A percentile compares a stretch with the other conserved stretches of the same genome.
These are phyloP conservation scores for Penicillium desertorum DNA, from an alignment of 495 filamentous ascomycete species.

Conservation along the genomic window DNA sequence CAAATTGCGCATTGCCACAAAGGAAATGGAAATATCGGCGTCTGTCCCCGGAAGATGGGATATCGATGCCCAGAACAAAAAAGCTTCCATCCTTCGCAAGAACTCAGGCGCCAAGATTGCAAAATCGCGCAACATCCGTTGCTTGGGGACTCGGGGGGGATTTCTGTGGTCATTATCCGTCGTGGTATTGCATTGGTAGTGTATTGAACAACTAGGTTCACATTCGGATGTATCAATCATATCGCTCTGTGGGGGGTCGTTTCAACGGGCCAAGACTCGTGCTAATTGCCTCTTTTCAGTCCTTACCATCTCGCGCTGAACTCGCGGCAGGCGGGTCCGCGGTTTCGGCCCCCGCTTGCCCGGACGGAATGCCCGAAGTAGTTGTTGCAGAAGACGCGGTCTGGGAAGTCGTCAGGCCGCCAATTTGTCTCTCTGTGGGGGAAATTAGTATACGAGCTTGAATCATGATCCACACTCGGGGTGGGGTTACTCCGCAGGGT, in stretches of 20 bases:
- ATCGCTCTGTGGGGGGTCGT: neutral
- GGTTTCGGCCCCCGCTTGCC: slow-evolving; percentile 29
- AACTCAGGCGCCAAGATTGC: neutral
- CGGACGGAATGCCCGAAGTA: slow-evolving; percentile 17
- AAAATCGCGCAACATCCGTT: neutral
- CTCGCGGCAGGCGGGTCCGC: slow-evolving; percentile 24
- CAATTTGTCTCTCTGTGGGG: slow-evolving; percentile 38
- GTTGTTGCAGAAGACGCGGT: slow-evolving; percentile 13
- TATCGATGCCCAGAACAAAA: neutral
- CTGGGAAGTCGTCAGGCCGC: slow-evolving; percentile 28
- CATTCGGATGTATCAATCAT: neutral
- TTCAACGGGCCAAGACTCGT: slow-evolving; percentile 2
- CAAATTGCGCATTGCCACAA: neutral
- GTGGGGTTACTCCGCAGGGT: slow-evolving; percentile 3
- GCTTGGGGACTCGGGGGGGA: neutral
- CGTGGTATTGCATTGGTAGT: slow-evolving; percentile 3
- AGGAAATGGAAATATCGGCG: neutral
- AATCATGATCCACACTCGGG: slow-evolving; percentile 8
- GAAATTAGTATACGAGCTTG: slow-evolving; percentile 2
- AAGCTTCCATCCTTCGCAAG: neutral
- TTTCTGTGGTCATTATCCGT: slow-evolving; percentile 1
- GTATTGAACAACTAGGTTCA: neutral
- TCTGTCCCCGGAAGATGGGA: neutral
- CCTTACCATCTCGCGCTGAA: slow-evolving; percentile 28
- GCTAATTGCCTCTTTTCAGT: slow-evolving; percentile 11